phyloP scores from a whole-genome alignment of 371 early-diverging fungal genomes.

The Mucor irregularis region DNA sequence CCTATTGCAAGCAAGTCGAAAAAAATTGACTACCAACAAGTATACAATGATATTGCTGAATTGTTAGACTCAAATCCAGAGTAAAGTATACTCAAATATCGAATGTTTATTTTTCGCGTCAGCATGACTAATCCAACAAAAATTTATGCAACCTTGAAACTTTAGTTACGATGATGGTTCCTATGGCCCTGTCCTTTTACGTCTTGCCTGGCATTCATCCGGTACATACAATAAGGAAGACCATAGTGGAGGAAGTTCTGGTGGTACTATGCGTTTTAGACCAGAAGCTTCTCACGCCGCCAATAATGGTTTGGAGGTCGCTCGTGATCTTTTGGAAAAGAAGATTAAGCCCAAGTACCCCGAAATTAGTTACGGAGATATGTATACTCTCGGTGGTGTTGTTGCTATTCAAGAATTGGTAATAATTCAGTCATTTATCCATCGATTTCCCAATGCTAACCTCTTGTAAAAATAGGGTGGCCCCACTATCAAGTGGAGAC shows the following conservation, averaged over 20 bases:
- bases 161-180: constrained; percentile 27
- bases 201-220: constrained; percentile 83
- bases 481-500: constrained; percentile 74
- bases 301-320: constrained; percentile 78
- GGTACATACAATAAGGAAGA: constrained; percentile 75
- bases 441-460: not conserved
- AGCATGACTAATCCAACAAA: not conserved
- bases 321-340: constrained; percentile 69
- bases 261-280: constrained; percentile 74
- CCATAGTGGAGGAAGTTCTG: constrained; percentile 76
- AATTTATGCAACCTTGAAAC: no score
- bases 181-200: constrained; percentile 28
- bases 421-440: not conserved
- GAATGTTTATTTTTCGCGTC: not conserved
- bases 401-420: constrained; percentile 25
- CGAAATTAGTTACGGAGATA: constrained; percentile 74
- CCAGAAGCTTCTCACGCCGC: constrained; percentile 72
- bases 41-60: constrained; percentile 28
- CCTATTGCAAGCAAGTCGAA: no score
- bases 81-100: constrained; percentile 4
- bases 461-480: constrained; percentile 52
- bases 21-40: constrained; percentile 25
- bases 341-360: constrained; percentile 70
- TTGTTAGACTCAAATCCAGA: constrained; percentile 16
- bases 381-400: constrained; percentile 70